Evolutionary conservation across 371 early-diverging fungal genomes (phyloP).

Genomic region (Capillidium heterosporum): DNA sequence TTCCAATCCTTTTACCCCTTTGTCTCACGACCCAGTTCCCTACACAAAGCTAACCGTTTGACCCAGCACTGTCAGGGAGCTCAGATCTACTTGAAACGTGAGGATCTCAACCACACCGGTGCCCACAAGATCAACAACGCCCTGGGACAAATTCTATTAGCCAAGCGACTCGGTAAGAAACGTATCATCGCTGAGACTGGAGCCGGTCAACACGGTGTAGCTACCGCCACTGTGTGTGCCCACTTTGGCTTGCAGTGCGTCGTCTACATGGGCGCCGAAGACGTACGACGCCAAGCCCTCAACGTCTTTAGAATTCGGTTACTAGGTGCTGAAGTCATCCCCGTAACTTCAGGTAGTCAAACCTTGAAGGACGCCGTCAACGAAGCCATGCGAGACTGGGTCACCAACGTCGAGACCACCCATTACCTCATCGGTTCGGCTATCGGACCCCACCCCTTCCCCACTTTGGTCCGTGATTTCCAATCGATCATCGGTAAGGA

Average conservation of each 20-base stretch:
- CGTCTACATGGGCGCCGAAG: conserved; percentile 94
- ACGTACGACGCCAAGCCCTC: conserved; percentile 80
- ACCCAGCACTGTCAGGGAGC: conserved; percentile 70
- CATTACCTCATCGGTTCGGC: conserved; percentile 95
- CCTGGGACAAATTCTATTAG: conserved; percentile 81
- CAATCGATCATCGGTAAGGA: conserved; percentile 85
- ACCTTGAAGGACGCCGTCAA: conserved; percentile 96
- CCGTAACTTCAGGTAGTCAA: conserved; percentile 55
- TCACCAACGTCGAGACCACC: conserved; percentile 79
- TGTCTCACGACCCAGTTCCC: conserved; percentile 77
- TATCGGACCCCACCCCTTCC: conserved; percentile 91
- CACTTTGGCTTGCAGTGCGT: conserved; percentile 89
- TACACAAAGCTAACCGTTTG: conserved; percentile 72
- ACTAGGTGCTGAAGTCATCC: conserved; percentile 82
- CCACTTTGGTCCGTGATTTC: conserved; percentile 87
- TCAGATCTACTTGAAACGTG: conserved; percentile 91
- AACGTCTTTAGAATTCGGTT: conserved; percentile 93
- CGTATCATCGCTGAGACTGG: conserved; percentile 97
- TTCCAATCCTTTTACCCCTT: conserved; percentile 76
- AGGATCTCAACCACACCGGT: conserved; percentile 95
- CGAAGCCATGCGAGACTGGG: conserved; percentile 97
- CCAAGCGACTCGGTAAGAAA: conserved; percentile 85
- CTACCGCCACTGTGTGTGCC: conserved; percentile 94
- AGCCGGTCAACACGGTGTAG: conserved; percentile 97
- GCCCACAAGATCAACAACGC: conserved; percentile 98